Percentiles rank a stretch among this genome's conserved stretches.
These are phyloP conservation scores for Neophaeococcomyces mojaviensis DNA, from an alignment of 2,329 filamentous ascomycete genomes.

Conservation along the genomic window DNA sequence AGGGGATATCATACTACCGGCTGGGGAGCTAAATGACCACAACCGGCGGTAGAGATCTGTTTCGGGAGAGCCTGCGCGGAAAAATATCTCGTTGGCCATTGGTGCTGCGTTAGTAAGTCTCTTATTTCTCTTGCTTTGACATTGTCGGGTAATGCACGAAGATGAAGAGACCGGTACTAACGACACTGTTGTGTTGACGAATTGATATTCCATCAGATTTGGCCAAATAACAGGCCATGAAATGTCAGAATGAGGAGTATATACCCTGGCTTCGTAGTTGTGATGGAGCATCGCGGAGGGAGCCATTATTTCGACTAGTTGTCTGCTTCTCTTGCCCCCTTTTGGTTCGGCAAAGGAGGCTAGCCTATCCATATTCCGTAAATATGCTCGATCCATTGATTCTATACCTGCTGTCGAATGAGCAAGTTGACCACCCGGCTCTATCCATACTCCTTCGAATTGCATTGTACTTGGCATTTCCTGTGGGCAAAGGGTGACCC, in stretches of 20 bases:
- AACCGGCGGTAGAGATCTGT: conserved; percentile 27
- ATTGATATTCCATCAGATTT: background rate
- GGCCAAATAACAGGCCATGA: background rate
- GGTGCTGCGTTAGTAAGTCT: background rate
- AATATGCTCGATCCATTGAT: background rate
- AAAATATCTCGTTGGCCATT: conserved; percentile 14
- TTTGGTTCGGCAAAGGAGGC: background rate
- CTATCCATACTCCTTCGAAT: conserved; percentile 26
- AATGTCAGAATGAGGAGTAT: background rate
- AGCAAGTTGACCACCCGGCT: conserved; percentile 17
- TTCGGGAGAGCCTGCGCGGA: conserved; percentile 23
- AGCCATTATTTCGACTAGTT: conserved; percentile 19
- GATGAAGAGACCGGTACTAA: conserved; percentile 5
- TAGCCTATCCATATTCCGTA: too few species aligned
- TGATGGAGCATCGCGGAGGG: conserved; percentile 6
- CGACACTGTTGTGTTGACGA: conserved; percentile 1
- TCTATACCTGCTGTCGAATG: background rate
- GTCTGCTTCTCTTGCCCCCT: conserved; percentile 6
- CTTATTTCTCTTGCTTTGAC: background rate
- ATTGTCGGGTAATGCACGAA: conserved; percentile 2
- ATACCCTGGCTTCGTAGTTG: background rate
- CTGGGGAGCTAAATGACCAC: conserved; percentile 28
- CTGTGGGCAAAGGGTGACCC: conserved; percentile 14
- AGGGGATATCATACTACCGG: conserved; percentile 27
- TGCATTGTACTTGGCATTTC: conserved; percentile 18